Percentiles rank a stretch among this genome's conserved stretches.
These are phyloP conservation scores for Leccinum disarticulatum DNA, from an alignment of 768 basidiomycete species.

Conservation along the genomic window DNA sequence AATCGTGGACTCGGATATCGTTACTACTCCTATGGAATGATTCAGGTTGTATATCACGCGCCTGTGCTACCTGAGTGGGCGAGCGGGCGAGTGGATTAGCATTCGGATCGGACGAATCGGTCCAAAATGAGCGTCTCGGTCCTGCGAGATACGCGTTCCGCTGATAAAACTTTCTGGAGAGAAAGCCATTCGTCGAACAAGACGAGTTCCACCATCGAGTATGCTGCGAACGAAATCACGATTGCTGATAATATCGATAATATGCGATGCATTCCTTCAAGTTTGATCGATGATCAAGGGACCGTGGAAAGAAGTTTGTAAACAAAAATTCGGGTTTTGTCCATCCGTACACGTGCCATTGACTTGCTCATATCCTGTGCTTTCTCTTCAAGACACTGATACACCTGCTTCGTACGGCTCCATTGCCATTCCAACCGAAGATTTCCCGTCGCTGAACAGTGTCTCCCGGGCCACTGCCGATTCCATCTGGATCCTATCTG, in stretches of 20 bases:
- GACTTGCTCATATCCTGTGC: no score
- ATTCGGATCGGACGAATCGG: conserved; percentile 43
- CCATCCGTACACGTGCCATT: no score
- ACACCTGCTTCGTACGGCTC: not conserved
- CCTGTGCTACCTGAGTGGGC: conserved; percentile 67
- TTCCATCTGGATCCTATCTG: not conserved
- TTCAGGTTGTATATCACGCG: no score
- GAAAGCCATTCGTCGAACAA: not conserved
- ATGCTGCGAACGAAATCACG: not conserved
- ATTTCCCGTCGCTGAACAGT: not conserved
- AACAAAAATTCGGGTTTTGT: no score
- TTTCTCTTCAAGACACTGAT: not conserved
- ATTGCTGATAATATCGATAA: not conserved
- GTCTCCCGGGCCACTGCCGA: not conserved
- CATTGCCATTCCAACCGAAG: not conserved
- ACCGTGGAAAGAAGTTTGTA: no score
- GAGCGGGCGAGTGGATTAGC: conserved; percentile 62
- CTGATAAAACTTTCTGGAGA: conserved; percentile 9
- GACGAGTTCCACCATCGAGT: conserved; percentile 10
- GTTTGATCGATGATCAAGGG: no score
- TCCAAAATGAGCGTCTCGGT: conserved; percentile 75
- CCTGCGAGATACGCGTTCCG: conserved; percentile 44
- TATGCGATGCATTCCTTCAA: not conserved
- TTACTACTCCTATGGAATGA: no score
- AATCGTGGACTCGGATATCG: no score